Conservation (phyloP, 2,329 filamentous ascomycete genomes). For the Fusarium marasasianum region DNA sequence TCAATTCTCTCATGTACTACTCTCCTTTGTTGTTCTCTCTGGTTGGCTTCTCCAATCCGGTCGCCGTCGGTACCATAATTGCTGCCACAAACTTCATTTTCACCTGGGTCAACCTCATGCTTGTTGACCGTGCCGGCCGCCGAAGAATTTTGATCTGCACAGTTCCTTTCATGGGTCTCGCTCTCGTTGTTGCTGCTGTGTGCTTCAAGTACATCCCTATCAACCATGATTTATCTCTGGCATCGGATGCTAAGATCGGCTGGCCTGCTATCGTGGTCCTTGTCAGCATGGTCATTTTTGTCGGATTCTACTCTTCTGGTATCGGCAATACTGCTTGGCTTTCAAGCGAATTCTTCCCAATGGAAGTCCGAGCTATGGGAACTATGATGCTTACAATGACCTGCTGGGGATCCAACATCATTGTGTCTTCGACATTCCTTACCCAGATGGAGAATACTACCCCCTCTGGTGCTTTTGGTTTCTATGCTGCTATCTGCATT, state of each 20-base stretch:
- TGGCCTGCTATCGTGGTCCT: constrained; percentile 54
- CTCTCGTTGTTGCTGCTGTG: constrained; percentile 54
- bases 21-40: constrained; percentile 59
- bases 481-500: constrained; percentile 61
- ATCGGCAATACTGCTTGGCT: constrained; percentile 60
- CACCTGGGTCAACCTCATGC: constrained; percentile 57
- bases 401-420: constrained; percentile 59
- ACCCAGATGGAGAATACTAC: constrained; percentile 59
- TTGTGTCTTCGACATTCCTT: constrained; percentile 60
- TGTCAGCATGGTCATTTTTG: constrained; percentile 46
- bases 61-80: constrained; percentile 56
- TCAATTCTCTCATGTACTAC: constrained; percentile 64
- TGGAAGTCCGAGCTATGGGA: constrained; percentile 58
- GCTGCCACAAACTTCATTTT: constrained; percentile 60
- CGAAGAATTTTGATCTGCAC: constrained; percentile 55
- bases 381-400: constrained; percentile 60
- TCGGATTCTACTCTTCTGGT: constrained; percentile 52
- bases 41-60: constrained; percentile 59
- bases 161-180: constrained; percentile 55
- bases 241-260: constrained; percentile 42
- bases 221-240: constrained; percentile 52
- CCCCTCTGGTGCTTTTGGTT: constrained; percentile 60
- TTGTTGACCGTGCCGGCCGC: constrained; percentile 57
- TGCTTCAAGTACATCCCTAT: constrained; percentile 55
- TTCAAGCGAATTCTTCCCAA: constrained; percentile 56